A percentile compares a stretch with the other conserved stretches of the same genome.
These are phyloP conservation scores for Truncatella angustata DNA, from an alignment of 2,329 filamentous ascomycete genomes.

Conservation along the genomic window DNA sequence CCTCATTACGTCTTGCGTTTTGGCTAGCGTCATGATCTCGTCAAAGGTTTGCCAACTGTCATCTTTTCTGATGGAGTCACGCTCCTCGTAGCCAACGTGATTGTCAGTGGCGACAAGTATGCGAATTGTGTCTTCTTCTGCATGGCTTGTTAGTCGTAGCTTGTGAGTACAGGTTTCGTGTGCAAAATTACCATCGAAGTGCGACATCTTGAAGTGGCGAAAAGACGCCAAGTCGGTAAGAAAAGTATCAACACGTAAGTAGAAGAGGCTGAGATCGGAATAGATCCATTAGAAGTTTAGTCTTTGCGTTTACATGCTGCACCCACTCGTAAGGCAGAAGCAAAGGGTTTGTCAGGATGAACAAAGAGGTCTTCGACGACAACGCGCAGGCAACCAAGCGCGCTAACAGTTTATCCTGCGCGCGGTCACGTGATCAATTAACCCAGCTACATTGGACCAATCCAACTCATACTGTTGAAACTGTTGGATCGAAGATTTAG, in stretches of 20 bases:
- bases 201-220: constrained; percentile 21
- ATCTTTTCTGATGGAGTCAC: constrained; percentile 89
- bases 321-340: not conserved
- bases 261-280: too few species aligned
- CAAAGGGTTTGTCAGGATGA: not conserved
- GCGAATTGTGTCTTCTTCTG: constrained; percentile 79
- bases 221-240: too few species aligned
- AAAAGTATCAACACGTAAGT: too few species aligned
- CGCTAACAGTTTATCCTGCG: not conserved
- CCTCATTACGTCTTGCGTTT: constrained; percentile 75
- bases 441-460: too few species aligned
- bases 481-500: too few species aligned
- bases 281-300: not conserved
- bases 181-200: constrained; percentile 19
- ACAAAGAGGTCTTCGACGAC: not conserved
- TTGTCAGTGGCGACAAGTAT: constrained; percentile 95
- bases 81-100: constrained; percentile 95
- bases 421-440: constrained; percentile 6
- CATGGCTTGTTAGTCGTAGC: constrained; percentile 3
- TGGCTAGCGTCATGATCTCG: constrained; percentile 88
- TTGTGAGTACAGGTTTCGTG: not conserved
- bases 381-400: constrained; percentile 5
- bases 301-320: not conserved
- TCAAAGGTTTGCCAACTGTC: constrained; percentile 97
- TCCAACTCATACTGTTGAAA: too few species aligned